These are phyloP conservation scores for Collybia nuda DNA, from an alignment of 768 basidiomycete genomes.

Conservation along the genomic window DNA sequence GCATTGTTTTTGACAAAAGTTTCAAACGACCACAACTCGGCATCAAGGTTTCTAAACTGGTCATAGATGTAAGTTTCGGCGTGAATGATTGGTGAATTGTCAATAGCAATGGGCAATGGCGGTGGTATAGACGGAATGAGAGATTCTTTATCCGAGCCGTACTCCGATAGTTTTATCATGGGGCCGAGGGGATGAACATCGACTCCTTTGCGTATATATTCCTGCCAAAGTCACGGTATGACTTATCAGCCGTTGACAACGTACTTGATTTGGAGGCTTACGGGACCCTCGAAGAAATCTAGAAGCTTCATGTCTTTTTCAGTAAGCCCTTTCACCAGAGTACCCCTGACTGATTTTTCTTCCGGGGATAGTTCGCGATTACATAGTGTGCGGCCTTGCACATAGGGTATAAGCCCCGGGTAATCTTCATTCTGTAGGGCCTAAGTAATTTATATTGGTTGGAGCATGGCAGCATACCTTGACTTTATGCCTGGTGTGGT, in stretches of 20 bases:
- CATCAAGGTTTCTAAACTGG: slow-evolving; percentile 42
- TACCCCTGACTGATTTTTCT: slow-evolving; percentile 75
- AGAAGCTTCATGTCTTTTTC: slow-evolving; percentile 61
- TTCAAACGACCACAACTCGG: slow-evolving; percentile 78
- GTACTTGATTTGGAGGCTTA: slow-evolving; percentile 27
- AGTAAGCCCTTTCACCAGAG: slow-evolving; percentile 73
- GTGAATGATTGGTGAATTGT: slow-evolving; percentile 33
- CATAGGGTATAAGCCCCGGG: slow-evolving; percentile 74
- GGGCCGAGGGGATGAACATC: slow-evolving; percentile 54
- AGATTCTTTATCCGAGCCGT: slow-evolving; percentile 25
- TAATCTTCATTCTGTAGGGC: slow-evolving; percentile 66
- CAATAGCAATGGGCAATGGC: slow-evolving; percentile 33
- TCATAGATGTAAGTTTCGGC: slow-evolving; percentile 78
- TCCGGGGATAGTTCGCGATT: slow-evolving; percentile 50
- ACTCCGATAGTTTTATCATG: slow-evolving; percentile 31
- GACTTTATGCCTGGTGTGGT: slow-evolving; percentile 80
- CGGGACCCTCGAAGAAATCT: slow-evolving; percentile 83
- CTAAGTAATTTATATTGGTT: neutral
- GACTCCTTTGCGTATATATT: slow-evolving; percentile 65
- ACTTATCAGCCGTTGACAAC: neutral
- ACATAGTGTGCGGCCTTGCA: slow-evolving; percentile 46
- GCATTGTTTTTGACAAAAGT: slow-evolving; percentile 76
- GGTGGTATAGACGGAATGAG: slow-evolving; percentile 44
- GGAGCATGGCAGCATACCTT: slow-evolving; percentile 39
- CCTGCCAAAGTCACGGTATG: slow-evolving; percentile 39